A percentile compares a stretch with the other conserved stretches of the same genome.
Conservation (phyloP, 768 basidiomycete genomes). For the Ramaria rubella region DNA sequence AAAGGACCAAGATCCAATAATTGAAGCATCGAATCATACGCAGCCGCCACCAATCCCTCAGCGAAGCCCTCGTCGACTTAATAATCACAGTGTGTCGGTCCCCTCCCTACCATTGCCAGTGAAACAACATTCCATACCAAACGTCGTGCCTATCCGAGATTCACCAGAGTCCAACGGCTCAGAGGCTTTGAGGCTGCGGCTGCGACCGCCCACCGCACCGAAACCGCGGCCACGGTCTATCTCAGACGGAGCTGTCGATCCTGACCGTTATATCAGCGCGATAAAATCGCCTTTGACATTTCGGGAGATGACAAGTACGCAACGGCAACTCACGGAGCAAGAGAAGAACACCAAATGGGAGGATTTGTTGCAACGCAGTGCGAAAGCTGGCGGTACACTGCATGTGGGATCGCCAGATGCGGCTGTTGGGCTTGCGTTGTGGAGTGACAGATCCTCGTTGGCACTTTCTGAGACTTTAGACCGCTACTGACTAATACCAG, state of each 20-base stretch:
- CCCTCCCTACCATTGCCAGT: background rate
- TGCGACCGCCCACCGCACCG: conserved; percentile 28
- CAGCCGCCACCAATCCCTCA: conserved; percentile 1
- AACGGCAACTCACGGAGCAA: conserved; percentile 46
- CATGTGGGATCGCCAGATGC: conserved; percentile 35
- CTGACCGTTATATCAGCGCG: conserved; percentile 13
- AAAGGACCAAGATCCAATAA: background rate
- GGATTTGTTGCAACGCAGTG: conserved; percentile 59
- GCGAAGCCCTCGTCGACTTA: conserved; percentile 1
- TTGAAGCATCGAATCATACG: background rate
- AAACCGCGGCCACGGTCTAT: conserved; percentile 16
- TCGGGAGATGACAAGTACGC: conserved; percentile 37
- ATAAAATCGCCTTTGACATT: conserved; percentile 36
- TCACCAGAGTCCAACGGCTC: background rate
- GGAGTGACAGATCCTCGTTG: conserved; percentile 8
- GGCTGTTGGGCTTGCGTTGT: background rate
- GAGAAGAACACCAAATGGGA: conserved; percentile 73
- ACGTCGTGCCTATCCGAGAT: background rate
- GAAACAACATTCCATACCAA: background rate
- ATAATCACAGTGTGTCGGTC: background rate
- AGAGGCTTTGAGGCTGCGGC: background rate
- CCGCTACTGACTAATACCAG: background rate
- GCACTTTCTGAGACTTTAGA: background rate
- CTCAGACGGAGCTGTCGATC: conserved; percentile 12
- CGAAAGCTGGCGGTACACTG: conserved; percentile 65